Evolutionary conservation across 2,329 filamentous ascomycete genomes (phyloP).

Genomic region (Apiospora pterosperma): DNA sequence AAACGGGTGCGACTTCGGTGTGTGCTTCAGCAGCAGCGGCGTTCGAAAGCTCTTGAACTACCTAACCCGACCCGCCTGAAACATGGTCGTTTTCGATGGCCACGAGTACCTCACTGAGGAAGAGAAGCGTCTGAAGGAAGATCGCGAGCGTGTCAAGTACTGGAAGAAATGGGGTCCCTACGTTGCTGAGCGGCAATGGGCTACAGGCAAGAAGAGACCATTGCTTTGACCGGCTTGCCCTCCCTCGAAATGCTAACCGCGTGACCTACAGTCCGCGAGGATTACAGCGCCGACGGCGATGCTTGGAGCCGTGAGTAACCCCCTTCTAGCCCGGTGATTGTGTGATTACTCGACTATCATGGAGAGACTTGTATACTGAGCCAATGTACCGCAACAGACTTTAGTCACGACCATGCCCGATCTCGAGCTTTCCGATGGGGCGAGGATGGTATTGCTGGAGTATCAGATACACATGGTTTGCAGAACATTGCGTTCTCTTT

Average conservation of each 20-base stretch:
- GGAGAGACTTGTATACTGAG: conserved; percentile 19
- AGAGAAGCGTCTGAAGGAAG: conserved; percentile 84
- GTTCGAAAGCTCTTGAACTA: background rate
- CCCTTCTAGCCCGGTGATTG: conserved; percentile 6
- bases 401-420: conserved; percentile 87
- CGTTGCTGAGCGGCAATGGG: conserved; percentile 92
- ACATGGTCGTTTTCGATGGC: conserved; percentile 86
- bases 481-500: conserved; percentile 95
- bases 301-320: conserved; percentile 83
- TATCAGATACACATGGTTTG: conserved; percentile 83
- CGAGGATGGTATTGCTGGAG: conserved; percentile 93
- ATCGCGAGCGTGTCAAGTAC: conserved; percentile 79
- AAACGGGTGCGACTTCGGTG: background rate
- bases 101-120: conserved; percentile 86
- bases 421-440: conserved; percentile 92
- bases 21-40: background rate
- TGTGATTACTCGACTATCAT: conserved; percentile 5
- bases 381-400: conserved; percentile 56
- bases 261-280: conserved; percentile 67
- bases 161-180: conserved; percentile 99
- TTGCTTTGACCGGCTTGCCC: background rate
- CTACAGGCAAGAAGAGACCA: conserved; percentile 63
- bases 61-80: background rate
- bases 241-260: background rate
- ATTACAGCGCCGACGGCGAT: conserved; percentile 86